phyloP scores from a whole-genome alignment of 1,284 basidiomycete genomes.

The Marasmius sp. region DNA sequence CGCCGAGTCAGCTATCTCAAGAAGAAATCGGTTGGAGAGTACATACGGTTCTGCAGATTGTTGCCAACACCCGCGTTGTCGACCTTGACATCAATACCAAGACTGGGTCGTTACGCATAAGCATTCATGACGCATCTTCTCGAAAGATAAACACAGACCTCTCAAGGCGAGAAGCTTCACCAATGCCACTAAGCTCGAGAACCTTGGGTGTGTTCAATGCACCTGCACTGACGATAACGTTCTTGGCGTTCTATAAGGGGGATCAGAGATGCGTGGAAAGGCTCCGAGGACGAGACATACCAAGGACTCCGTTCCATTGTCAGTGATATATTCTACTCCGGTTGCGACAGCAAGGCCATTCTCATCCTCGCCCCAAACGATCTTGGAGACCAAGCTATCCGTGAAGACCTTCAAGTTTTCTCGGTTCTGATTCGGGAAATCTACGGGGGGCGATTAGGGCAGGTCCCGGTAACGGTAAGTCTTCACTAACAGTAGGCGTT shows the following conservation, averaged over 20 bases:
- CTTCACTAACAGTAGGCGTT: constrained; percentile 9
- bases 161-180: constrained; percentile 5
- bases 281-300: neutral
- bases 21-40: neutral
- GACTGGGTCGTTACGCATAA: neutral
- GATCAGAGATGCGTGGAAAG: neutral
- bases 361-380: constrained; percentile 13
- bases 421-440: constrained; percentile 9
- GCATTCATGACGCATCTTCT: neutral
- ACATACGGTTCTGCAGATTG: constrained; percentile 14
- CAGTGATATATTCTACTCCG: constrained; percentile 13
- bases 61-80: constrained; percentile 11
- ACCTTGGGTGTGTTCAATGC: constrained; percentile 11
- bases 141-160: neutral
- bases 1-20: neutral
- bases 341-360: constrained; percentile 12
- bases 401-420: constrained; percentile 9
- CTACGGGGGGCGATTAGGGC: neutral
- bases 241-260: constrained; percentile 6
- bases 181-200: constrained; percentile 14
- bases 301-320: constrained; percentile 1
- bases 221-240: constrained; percentile 13
- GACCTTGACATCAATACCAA: constrained; percentile 11
- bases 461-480: too few species aligned
- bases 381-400: constrained; percentile 8